Evolutionary conservation across 345 rosid genomes (phyloP).

Genomic region (Cardamine chenopodiifolia): DNA sequence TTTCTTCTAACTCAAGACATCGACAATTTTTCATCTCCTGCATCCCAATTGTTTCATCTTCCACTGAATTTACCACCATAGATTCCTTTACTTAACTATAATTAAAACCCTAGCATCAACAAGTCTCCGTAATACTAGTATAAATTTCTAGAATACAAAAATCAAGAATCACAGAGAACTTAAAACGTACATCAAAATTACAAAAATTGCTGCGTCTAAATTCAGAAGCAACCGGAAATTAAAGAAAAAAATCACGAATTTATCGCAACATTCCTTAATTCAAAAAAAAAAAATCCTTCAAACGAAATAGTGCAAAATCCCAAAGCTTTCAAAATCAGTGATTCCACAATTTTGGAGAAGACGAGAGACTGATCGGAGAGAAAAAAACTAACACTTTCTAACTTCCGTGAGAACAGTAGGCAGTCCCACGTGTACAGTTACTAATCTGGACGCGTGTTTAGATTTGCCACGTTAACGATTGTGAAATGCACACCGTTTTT

Average conservation of each 20-base stretch:
- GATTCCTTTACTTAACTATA: conserved; percentile 1
- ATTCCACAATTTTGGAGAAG: not conserved
- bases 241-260: not conserved
- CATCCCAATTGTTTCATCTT: not conserved
- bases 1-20: conserved; percentile 41
- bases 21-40: conserved; percentile 11
- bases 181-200: not conserved
- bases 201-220: not conserved
- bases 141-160: not conserved
- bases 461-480: conserved; percentile 11
- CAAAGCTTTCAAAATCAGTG: not conserved
- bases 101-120: not conserved
- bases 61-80: conserved; percentile 8
- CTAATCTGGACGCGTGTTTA: not conserved
- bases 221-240: not conserved
- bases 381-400: not conserved
- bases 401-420: not conserved
- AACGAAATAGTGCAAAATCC: too few relatives aligned
- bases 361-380: not conserved
- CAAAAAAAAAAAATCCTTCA: not conserved
- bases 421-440: not conserved
- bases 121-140: not conserved
- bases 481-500: conserved; percentile 4
- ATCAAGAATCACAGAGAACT: not conserved
- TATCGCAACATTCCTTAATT: not conserved